A percentile compares a stretch with the other conserved stretches of the same genome.
These are phyloP conservation scores for Salicornia ramosissima DNA, from an alignment of 148 eudicot genomes.

Conservation along the genomic window DNA sequence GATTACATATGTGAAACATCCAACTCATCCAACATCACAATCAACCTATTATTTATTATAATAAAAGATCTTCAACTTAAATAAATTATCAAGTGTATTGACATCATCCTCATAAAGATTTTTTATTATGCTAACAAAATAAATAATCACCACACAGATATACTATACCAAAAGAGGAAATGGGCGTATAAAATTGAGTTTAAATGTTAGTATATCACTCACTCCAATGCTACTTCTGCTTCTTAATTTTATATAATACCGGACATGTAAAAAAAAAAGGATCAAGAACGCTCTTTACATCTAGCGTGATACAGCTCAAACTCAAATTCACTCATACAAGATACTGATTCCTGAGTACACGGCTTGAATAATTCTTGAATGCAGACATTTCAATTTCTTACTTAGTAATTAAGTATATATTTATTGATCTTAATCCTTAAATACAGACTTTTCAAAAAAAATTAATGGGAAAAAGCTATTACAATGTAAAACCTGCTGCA, in stretches of 20 bases:
- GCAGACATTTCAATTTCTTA: neutral
- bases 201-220: neutral
- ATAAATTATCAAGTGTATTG: conserved; percentile 3
- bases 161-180: neutral
- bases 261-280: neutral
- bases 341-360: neutral
- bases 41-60: neutral
- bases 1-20: conserved; percentile 11
- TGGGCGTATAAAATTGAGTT: neutral
- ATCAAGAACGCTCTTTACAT: neutral
- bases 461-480: neutral
- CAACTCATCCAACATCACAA: conserved; percentile 12
- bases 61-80: neutral
- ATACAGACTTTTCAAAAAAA: neutral
- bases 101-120: neutral
- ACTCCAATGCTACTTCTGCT: neutral
- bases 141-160: neutral
- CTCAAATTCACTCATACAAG: too few species aligned
- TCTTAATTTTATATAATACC: neutral
- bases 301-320: neutral
- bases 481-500: neutral
- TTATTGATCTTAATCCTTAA: neutral
- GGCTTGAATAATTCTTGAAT: neutral
- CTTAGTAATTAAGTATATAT: neutral
- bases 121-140: conserved; percentile 1